Conservation (phyloP, 495 filamentous ascomycete genomes). For the Hypoxylon lenormandii region DNA sequence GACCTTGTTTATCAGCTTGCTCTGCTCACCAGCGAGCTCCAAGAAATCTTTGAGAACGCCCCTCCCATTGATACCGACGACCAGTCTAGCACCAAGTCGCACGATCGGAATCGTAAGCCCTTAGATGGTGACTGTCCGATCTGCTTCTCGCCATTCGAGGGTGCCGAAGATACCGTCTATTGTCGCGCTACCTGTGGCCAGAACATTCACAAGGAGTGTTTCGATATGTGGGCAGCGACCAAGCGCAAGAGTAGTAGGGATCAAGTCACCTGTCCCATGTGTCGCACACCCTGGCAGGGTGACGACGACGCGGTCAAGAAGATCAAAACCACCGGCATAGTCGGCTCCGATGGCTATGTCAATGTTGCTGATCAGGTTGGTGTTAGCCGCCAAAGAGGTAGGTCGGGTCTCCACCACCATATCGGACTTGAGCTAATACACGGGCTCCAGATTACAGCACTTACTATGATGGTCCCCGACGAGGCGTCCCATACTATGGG, state of each 20-base stretch:
- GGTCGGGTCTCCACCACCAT: slow-evolving; percentile 9
- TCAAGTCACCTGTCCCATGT: slow-evolving; percentile 72
- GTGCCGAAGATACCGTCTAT: slow-evolving; percentile 71
- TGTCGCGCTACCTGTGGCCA: slow-evolving; percentile 81
- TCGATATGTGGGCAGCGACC: slow-evolving; percentile 75
- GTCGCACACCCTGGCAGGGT: slow-evolving; percentile 71
- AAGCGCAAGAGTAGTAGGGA: slow-evolving; percentile 54
- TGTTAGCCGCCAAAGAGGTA: slow-evolving; percentile 67
- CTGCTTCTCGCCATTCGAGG: slow-evolving; percentile 76
- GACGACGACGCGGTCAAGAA: slow-evolving; percentile 63
- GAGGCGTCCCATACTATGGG: not conserved
- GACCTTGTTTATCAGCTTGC: slow-evolving; percentile 80
- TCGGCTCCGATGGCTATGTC: slow-evolving; percentile 71
- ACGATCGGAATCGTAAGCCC: slow-evolving; percentile 57
- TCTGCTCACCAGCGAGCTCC: slow-evolving; percentile 73
- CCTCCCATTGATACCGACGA: slow-evolving; percentile 52
- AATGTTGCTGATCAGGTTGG: slow-evolving; percentile 74
- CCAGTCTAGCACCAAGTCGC: slow-evolving; percentile 6
- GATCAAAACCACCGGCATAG: slow-evolving; percentile 56
- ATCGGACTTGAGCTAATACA: not conserved
- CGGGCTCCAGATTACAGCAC: slow-evolving; percentile 20
- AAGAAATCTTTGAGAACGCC: slow-evolving; percentile 68
- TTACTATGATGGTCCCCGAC: slow-evolving; percentile 12
- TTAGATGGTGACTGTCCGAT: slow-evolving; percentile 82
- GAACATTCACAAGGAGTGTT: slow-evolving; percentile 79